Percentiles rank a stretch among this genome's conserved stretches.
phyloP scores from a whole-genome alignment of 768 basidiomycete species.

The Melanogaster broomeanus region DNA sequence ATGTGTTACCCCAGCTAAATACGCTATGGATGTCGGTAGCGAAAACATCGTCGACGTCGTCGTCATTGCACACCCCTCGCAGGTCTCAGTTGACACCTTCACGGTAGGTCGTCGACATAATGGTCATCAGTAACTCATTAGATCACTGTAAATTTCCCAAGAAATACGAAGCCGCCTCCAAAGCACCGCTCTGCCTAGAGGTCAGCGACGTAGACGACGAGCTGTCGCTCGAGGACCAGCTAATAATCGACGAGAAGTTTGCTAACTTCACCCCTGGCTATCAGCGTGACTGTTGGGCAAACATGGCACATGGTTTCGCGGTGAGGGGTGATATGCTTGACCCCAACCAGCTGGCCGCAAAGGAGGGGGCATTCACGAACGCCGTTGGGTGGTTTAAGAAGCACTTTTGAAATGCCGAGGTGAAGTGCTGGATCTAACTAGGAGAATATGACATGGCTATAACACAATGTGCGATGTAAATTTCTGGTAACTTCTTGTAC shows the following conservation, averaged over 20 bases:
- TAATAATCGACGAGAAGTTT: constrained; percentile 38
- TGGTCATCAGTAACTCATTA: background rate
- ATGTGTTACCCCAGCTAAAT: constrained; percentile 14
- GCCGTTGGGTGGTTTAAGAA: background rate
- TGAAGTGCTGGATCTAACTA: background rate
- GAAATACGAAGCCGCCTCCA: constrained; percentile 34
- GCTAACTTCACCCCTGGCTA: constrained; percentile 40
- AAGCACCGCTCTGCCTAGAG: constrained; percentile 45
- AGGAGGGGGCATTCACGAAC: constrained; percentile 46
- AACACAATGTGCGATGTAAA: no score
- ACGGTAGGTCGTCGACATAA: constrained; percentile 24
- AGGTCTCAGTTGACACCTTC: constrained; percentile 39
- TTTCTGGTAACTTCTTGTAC: no score
- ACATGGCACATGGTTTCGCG: constrained; percentile 57
- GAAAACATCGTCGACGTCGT: constrained; percentile 40
- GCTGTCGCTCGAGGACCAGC: constrained; percentile 37
- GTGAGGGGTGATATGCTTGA: constrained; percentile 49
- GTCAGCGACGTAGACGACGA: constrained; percentile 35
- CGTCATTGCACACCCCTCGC: constrained; percentile 49
- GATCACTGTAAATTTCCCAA: constrained; percentile 8
- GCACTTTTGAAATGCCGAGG: background rate
- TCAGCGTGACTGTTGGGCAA: constrained; percentile 26
- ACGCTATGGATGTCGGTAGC: constrained; percentile 49
- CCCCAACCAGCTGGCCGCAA: constrained; percentile 57
- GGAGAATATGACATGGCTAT: no score